Percentiles rank a stretch among this genome's conserved stretches.
Evolutionary conservation across 768 basidiomycete species (phyloP).

Genomic region (Hygrocybe punicea): DNA sequence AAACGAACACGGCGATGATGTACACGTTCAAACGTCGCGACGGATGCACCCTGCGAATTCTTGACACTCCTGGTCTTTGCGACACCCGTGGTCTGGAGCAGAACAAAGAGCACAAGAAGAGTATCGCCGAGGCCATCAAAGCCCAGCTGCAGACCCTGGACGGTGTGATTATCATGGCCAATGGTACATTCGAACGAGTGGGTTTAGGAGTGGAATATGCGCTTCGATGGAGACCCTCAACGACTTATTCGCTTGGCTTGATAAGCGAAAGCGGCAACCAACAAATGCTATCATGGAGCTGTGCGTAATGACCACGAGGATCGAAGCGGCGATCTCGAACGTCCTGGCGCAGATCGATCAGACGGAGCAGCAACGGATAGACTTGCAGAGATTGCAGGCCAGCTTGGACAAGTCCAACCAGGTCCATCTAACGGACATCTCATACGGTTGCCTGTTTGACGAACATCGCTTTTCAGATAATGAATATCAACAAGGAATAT

Average conservation of each 20-base stretch:
- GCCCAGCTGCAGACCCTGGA: conserved; percentile 17
- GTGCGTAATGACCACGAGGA: no score
- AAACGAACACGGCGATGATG: neutral
- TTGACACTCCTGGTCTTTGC: conserved; percentile 30
- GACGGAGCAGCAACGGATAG: conserved; percentile 8
- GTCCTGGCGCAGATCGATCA: conserved; percentile 12
- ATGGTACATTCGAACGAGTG: conserved; percentile 24
- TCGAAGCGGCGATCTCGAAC: conserved; percentile 14
- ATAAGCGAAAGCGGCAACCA: conserved; percentile 5
- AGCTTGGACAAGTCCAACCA: conserved; percentile 3
- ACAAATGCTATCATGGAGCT: conserved; percentile 5
- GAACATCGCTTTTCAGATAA: conserved; percentile 3
- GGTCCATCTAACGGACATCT: neutral
- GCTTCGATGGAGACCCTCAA: conserved; percentile 14
- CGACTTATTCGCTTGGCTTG: conserved; percentile 10
- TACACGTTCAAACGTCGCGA: neutral
- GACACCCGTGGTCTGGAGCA: conserved; percentile 28
- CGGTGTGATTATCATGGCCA: conserved; percentile 29
- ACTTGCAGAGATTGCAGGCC: conserved; percentile 6
- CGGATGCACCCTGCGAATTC: conserved; percentile 10
- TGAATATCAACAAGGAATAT: conserved; percentile 6
- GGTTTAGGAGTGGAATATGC: conserved; percentile 27
- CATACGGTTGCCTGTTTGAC: neutral
- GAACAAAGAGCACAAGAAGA: conserved; percentile 23
- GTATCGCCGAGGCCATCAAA: conserved; percentile 24